These are phyloP conservation scores for Pythium aphanidermatum DNA, from an alignment of 352 stramenopile genomes.

Conservation along the genomic window DNA sequence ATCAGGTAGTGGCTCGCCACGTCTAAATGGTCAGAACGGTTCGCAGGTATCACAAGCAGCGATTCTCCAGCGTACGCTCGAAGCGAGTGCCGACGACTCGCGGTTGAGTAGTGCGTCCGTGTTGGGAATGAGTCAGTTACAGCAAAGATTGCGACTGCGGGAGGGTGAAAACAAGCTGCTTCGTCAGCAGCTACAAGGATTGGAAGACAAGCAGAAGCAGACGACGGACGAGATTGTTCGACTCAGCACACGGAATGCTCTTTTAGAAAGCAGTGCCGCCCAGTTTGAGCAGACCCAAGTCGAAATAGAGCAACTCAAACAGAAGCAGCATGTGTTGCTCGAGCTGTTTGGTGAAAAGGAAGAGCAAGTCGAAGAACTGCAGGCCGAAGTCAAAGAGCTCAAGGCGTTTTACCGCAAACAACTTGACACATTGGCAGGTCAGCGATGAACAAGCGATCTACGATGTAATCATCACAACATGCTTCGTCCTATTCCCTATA, in stretches of 20 bases:
- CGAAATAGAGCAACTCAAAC: slow-evolving; percentile 48
- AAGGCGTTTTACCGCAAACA: slow-evolving; percentile 79
- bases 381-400: slow-evolving; percentile 67
- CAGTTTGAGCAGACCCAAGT: slow-evolving; percentile 42
- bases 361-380: slow-evolving; percentile 79
- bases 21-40: neutral
- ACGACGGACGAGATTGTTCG: slow-evolving; percentile 68
- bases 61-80: slow-evolving; percentile 54
- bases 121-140: slow-evolving; percentile 65
- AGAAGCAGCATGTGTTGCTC: slow-evolving; percentile 75
- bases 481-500: too few species aligned
- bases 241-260: slow-evolving; percentile 65
- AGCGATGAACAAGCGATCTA: too few species aligned
- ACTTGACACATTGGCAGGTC: slow-evolving; percentile 53
- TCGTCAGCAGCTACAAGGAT: slow-evolving; percentile 52
- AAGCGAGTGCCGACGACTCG: slow-evolving; percentile 28
- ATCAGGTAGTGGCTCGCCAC: slow-evolving; percentile 9
- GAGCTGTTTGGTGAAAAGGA: slow-evolving; percentile 85
- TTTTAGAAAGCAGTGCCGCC: slow-evolving; percentile 52
- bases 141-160: slow-evolving; percentile 62
- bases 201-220: slow-evolving; percentile 66
- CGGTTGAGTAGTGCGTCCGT: slow-evolving; percentile 40
- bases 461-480: too few species aligned
- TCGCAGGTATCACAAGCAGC: slow-evolving; percentile 42
- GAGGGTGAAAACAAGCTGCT: slow-evolving; percentile 73